Evolutionary conservation across 2,329 filamentous ascomycete genomes (phyloP), one percentile per base, ranked within the genome.

Genomic region (Clonostachys byssicola): DNA sequence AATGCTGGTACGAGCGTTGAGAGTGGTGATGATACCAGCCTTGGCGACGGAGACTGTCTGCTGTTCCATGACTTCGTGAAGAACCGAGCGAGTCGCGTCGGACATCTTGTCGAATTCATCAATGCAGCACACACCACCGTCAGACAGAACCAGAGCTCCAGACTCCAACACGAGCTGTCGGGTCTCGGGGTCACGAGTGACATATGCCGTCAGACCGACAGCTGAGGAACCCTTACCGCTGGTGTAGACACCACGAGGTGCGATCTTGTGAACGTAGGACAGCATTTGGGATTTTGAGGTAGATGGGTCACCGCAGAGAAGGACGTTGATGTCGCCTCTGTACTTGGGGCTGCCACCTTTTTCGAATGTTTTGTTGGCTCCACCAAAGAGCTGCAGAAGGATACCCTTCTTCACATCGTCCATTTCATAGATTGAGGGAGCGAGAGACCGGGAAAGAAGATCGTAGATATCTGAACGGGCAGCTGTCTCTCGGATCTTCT

Each of bases 351-450:
- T 96, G 49, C 92, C 94, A 47, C 94, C 94, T 68, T 96, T 97
- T 49, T 95, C 83, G 66, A 99, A 99, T 1, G 89, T 89, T 72
- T 99, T 99, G 75, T 99, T 99, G 34, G 94, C 96, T 48, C 94
- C 94, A 36, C 94, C 92, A 63, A 99, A 99, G 39, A 99, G 81
- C 61, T 99, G 94, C 5, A 99, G 83, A 12, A 99, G 75, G 51
- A 99, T 96, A 12, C 94, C 94, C 71, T 99, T 99, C 77, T 99
- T 99, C 43, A 97, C 91, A 60, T 99, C 94, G 56, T 99, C 94
- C 85, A 95, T 88, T 68, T 99, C 94, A 71, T 95, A 96, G 60
- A 99, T 87, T 50, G 92, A 96, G 13, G 94, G 94, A 3, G 94
- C 94, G 30, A 99, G 75, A 2, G 92, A 97, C 36, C 92, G 83